Conservation (phyloP, 495 filamentous ascomycete genomes). For the Lophiostoma macrostomum region DNA sequence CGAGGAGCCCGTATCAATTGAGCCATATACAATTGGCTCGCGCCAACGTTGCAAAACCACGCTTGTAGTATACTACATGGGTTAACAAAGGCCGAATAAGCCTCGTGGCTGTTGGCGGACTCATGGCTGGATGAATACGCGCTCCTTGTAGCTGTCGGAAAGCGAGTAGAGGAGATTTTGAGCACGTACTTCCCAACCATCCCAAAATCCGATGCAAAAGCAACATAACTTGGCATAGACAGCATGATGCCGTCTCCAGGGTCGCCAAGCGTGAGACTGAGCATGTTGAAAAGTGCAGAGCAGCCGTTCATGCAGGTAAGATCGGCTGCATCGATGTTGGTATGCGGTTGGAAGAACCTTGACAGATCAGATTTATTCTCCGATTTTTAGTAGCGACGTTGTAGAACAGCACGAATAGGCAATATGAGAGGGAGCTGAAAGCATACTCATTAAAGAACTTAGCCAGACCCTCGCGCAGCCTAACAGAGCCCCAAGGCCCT, state of each 20-base stretch:
- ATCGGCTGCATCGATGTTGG: slow-evolving; percentile 10
- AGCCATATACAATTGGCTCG: too few species aligned
- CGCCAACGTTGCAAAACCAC: too few species aligned
- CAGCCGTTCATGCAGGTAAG: slow-evolving; percentile 28
- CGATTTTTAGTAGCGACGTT: too few species aligned
- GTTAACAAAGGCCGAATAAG: too few species aligned
- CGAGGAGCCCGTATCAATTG: too few species aligned
- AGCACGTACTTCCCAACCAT: slow-evolving; percentile 16
- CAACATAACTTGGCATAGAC: slow-evolving; percentile 27
- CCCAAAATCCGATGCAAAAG: slow-evolving; percentile 28
- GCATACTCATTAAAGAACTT: slow-evolving; percentile 29
- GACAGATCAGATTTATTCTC: background rate
- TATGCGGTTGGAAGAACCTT: slow-evolving; percentile 27
- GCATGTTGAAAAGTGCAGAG: slow-evolving; percentile 28
- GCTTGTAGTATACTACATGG: too few species aligned
- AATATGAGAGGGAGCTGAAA: background rate
- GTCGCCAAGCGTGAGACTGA: slow-evolving; percentile 24
- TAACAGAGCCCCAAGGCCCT: slow-evolving; percentile 30
- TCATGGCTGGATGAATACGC: too few species aligned
- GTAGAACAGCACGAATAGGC: too few species aligned
- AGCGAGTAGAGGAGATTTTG: too few species aligned
- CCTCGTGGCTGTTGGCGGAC: too few species aligned
- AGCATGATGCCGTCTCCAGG: slow-evolving; percentile 36
- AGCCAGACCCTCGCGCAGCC: slow-evolving; percentile 33
- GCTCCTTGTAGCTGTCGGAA: too few species aligned